These are phyloP conservation scores for Annulohypoxylon stygium DNA, from an alignment of 495 filamentous ascomycete genomes.

Conservation along the genomic window DNA sequence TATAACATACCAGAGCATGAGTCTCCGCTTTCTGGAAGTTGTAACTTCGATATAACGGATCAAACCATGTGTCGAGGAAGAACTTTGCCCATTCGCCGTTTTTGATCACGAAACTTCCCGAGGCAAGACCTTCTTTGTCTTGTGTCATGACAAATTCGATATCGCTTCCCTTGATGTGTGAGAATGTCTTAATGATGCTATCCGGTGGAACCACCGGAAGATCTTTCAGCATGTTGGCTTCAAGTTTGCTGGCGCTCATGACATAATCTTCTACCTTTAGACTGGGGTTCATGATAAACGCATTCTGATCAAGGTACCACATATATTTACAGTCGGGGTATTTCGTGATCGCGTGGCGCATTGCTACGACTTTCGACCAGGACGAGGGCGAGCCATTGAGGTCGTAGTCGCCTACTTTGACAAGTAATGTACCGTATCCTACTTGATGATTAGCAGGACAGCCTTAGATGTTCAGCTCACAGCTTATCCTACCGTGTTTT, in stretches of 20 bases:
- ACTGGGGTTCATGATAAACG: slow-evolving; percentile 88
- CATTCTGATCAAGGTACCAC: slow-evolving; percentile 85
- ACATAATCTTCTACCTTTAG: slow-evolving; percentile 77
- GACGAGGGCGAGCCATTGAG: slow-evolving; percentile 71
- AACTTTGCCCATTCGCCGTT: slow-evolving; percentile 92
- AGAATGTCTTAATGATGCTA: slow-evolving; percentile 95
- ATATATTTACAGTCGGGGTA: slow-evolving; percentile 81
- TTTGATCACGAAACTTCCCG: slow-evolving; percentile 81
- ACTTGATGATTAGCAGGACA: slow-evolving; percentile 24
- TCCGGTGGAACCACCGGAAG: slow-evolving; percentile 91
- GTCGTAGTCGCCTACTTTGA: slow-evolving; percentile 80
- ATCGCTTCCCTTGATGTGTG: slow-evolving; percentile 78
- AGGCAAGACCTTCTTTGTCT: slow-evolving; percentile 82
- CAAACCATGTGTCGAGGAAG: slow-evolving; percentile 96
- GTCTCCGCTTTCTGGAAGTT: slow-evolving; percentile 95
- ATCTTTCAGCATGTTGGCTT: slow-evolving; percentile 86
- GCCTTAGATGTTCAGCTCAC: background rate
- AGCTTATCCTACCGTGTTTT: slow-evolving; percentile 79
- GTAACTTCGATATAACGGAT: slow-evolving; percentile 91
- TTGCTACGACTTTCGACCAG: slow-evolving; percentile 87
- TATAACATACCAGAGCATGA: slow-evolving; percentile 82
- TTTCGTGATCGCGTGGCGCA: slow-evolving; percentile 87
- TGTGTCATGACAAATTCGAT: slow-evolving; percentile 89
- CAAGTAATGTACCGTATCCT: slow-evolving; percentile 93
- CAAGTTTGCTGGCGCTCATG: slow-evolving; percentile 73